Evolutionary conservation across 2,329 filamentous ascomycete genomes (phyloP), one percentile per base, ranked within the genome.

Genomic region (Parafenestella ontariensis): DNA sequence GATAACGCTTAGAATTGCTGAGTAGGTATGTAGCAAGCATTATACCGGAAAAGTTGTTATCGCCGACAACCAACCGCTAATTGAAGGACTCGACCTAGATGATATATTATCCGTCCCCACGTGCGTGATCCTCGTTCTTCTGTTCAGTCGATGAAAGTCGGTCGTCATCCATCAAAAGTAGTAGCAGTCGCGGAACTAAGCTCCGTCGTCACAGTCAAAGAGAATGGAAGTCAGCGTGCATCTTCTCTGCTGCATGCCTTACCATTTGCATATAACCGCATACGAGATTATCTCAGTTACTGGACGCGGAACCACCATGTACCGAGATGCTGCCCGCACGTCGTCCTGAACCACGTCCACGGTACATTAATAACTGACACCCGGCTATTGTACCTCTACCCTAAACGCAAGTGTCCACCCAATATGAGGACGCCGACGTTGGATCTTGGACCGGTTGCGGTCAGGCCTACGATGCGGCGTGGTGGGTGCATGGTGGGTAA

Each of bases 391-490:
- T 40, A 23, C 37, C 36, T 26, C n/a, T 37, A 20, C 7, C 18
- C 4, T 20, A 5, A 3, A 39, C 36, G 36, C 36, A 9, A 39
- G 36, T 15, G 18, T n/a, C n/a, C n/a, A n/a, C n/a, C 7, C n/a
- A 49, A 31, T 40, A 34, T 21, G 18, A 46, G 26, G 11, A 15
- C 9, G 26, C 42, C 24, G 42, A 41, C 21, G 21, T 18, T 8
- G 28, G 18, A n/a, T 24, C 24, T 28, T 39, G 21, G 29, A 28
- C 34, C 24, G 13, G 37, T 10, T n/a, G n/a, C 41, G 23, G 42
- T 47, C 37, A 53, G 29, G 45, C 44, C 17, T 41, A 36, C 44
- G 29, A 45, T 48, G 39, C 15, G n/a, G 31, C 24, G 39, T 28
- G n/a, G 40, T 34, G 36, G n/a, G n/a, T n/a, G n/a, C n/a, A n/a